Evolutionary conservation across 345 rosid genomes (phyloP).

Genomic region (Rhodamnia argentea): DNA sequence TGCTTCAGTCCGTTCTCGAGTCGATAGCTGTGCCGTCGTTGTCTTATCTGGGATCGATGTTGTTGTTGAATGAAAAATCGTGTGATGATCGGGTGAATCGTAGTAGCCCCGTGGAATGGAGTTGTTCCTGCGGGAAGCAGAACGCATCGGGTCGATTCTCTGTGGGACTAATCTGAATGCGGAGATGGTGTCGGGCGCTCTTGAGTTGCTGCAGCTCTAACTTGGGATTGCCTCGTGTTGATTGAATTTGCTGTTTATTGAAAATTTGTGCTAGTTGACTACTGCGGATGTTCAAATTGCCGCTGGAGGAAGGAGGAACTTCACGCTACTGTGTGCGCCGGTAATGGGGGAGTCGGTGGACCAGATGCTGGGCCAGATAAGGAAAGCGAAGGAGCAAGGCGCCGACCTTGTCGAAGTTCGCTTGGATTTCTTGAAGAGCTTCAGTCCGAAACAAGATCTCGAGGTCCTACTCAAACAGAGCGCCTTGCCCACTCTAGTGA

Average conservation of each 20-base stretch:
- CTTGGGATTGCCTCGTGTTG: neutral
- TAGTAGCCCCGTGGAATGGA: neutral
- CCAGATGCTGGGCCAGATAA: constrained; percentile 32
- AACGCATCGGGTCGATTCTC: neutral
- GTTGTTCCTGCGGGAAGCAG: too few species aligned
- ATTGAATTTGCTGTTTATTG: neutral
- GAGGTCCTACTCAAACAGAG: constrained; percentile 33
- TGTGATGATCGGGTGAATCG: neutral
- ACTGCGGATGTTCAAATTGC: constrained; percentile 20
- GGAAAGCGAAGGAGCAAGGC: constrained; percentile 35
- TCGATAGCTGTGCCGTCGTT: neutral
- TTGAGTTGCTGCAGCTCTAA: neutral
- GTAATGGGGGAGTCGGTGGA: constrained; percentile 48
- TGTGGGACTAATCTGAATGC: neutral
- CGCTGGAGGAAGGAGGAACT: constrained; percentile 30
- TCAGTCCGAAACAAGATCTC: constrained; percentile 40
- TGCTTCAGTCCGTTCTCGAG: neutral
- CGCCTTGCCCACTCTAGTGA: constrained; percentile 47
- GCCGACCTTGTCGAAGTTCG: constrained; percentile 53
- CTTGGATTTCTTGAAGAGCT: constrained; percentile 42
- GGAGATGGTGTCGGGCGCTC: neutral
- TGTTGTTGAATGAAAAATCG: neutral
- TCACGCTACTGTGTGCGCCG: constrained; percentile 37
- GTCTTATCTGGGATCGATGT: neutral
- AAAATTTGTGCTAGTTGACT: constrained; percentile 14